These are phyloP conservation scores for Eruca vesicaria DNA, from an alignment of 441 rosid species.

Conservation along the genomic window DNA sequence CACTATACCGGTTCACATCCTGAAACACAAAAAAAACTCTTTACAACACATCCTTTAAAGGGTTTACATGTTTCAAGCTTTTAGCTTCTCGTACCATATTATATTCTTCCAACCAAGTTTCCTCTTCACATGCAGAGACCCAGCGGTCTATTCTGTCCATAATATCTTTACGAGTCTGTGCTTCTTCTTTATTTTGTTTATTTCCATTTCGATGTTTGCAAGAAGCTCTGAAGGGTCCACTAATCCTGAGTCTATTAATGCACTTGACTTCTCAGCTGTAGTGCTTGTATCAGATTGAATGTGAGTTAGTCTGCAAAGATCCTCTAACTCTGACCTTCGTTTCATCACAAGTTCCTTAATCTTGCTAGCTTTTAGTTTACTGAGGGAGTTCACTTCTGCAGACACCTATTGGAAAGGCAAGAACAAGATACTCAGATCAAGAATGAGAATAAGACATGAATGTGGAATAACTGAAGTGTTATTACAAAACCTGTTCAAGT, in stretches of 20 bases:
- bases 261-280: conserved; percentile 68
- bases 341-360: conserved; percentile 80
- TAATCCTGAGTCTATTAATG: conserved; percentile 66
- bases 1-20: conserved; percentile 65
- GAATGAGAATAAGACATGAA: neutral
- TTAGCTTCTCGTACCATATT: conserved; percentile 45
- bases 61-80: conserved; percentile 2
- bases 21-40: conserved; percentile 25
- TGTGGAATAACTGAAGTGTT: neutral
- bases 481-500: conserved; percentile 31
- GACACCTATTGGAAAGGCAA: conserved; percentile 56
- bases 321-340: conserved; percentile 64
- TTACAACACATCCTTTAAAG: neutral
- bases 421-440: neutral
- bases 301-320: conserved; percentile 55
- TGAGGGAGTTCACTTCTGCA: conserved; percentile 63
- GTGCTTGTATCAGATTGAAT: conserved; percentile 67
- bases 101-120: conserved; percentile 77
- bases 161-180: conserved; percentile 63
- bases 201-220: conserved; percentile 61
- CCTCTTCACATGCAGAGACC: conserved; percentile 79
- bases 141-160: conserved; percentile 73
- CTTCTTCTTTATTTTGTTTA: conserved; percentile 62
- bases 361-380: conserved; percentile 58
- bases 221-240: conserved; percentile 79